Conservation (phyloP, 78 protist genomes). For the Dictyostelium citrinum region DNA sequence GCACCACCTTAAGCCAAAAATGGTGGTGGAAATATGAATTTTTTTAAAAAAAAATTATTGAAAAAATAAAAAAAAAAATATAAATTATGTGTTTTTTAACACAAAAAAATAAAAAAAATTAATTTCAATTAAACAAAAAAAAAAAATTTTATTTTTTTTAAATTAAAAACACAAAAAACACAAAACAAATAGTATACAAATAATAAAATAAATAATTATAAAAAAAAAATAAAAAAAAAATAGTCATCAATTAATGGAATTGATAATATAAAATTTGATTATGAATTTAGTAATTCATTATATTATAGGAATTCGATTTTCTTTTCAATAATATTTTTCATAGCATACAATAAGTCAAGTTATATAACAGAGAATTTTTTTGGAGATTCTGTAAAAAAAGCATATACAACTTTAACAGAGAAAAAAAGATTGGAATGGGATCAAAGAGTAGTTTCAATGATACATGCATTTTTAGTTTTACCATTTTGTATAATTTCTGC, state of each 20-base stretch:
- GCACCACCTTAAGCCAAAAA: too few species aligned
- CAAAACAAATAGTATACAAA: not conserved
- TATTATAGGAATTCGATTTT: not conserved
- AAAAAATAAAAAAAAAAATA: too few species aligned
- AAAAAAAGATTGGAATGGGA: conserved; percentile 21
- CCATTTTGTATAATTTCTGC: conserved; percentile 1
- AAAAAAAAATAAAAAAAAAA: not conserved
- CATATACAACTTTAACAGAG: not conserved
- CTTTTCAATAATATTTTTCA: not conserved
- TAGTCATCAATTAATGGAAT: not conserved
- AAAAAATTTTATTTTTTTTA: too few species aligned
- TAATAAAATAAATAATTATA: not conserved
- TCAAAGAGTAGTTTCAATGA: conserved; percentile 19
- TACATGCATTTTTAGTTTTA: not conserved
- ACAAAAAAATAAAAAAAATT: too few species aligned
- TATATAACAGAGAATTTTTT: not conserved
- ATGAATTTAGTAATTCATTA: not conserved
- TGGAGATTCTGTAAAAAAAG: not conserved
- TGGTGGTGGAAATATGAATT: too few species aligned
- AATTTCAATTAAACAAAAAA: too few species aligned
- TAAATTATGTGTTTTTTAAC: too few species aligned
- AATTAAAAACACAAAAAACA: not conserved
- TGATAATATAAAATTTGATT: not conserved
- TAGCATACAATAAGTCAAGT: not conserved
- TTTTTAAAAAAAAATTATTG: too few species aligned